These are phyloP conservation scores for Plasmodium cynomolgi DNA, from an alignment of 169 alveolate genomes.

Conservation along the genomic window DNA sequence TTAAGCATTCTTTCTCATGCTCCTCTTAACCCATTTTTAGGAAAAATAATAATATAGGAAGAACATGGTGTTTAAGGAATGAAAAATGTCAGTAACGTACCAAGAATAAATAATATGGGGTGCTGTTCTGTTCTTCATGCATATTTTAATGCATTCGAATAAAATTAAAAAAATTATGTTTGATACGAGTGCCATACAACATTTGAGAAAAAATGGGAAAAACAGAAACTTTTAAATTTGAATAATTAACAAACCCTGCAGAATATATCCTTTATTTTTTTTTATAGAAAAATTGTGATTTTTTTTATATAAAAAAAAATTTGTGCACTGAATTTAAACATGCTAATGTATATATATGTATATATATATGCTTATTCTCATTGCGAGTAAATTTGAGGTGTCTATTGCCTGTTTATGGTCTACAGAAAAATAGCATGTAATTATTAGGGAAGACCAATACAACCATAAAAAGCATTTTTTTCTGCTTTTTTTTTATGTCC, in stretches of 20 bases:
- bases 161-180: no score
- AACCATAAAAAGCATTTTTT: no score
- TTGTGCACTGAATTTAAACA: no score
- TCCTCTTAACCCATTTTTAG: background rate
- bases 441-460: no score
- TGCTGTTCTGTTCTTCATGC: background rate
- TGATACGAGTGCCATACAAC: no score
- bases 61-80: background rate
- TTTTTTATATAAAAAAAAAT: no score
- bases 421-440: no score
- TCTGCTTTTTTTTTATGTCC: background rate
- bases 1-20: background rate
- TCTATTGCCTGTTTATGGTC: no score
- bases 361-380: no score
- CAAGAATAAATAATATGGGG: background rate
- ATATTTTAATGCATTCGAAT: background rate
- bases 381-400: no score
- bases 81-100: background rate
- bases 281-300: background rate
- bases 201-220: background rate
- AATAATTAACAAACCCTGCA: background rate
- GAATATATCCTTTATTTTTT: no score
- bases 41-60: no score
- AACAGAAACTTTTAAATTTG: background rate
- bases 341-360: background rate